Percentiles rank a stretch among this genome's conserved stretches.
These are phyloP conservation scores for Daldinia decipiens DNA, from an alignment of 495 filamentous ascomycete species.

Conservation along the genomic window DNA sequence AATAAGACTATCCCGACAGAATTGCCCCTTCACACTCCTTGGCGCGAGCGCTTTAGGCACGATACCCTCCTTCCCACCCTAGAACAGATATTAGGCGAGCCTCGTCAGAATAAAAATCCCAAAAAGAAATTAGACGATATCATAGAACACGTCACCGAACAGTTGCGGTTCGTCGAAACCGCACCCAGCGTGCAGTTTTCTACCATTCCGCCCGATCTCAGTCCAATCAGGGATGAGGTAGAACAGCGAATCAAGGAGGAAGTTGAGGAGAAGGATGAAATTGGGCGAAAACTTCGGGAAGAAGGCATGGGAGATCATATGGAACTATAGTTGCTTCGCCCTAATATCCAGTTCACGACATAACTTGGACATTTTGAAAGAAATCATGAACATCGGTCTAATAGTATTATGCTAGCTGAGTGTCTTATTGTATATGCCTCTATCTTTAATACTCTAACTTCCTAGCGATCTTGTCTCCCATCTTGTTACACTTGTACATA, in stretches of 20 bases:
- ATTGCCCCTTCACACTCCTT: conserved; percentile 77
- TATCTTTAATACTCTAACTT: background rate
- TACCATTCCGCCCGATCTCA: conserved; percentile 80
- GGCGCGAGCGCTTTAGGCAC: conserved; percentile 83
- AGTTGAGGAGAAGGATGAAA: conserved; percentile 67
- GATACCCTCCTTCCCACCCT: conserved; percentile 83
- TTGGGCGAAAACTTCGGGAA: conserved; percentile 54
- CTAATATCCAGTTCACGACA: background rate
- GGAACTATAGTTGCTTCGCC: conserved; percentile 48
- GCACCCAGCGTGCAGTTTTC: conserved; percentile 89
- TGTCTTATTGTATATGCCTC: background rate
- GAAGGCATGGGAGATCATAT: conserved; percentile 54
- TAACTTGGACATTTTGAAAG: background rate
- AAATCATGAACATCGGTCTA: background rate
- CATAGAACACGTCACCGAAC: conserved; percentile 78
- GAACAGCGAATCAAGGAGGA: conserved; percentile 82
- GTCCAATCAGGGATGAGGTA: conserved; percentile 77
- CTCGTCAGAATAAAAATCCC: conserved; percentile 79
- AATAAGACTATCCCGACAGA: conserved; percentile 74
- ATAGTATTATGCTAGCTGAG: background rate
- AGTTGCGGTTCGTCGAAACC: conserved; percentile 83
- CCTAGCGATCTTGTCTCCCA: background rate
- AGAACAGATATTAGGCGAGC: conserved; percentile 69
- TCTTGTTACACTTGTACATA: background rate
- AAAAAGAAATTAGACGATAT: conserved; percentile 78